Percentiles rank a stretch among this genome's conserved stretches.
Conservation (phyloP, 2,329 filamentous ascomycete species). For the Xylariaceae sp. region DNA sequence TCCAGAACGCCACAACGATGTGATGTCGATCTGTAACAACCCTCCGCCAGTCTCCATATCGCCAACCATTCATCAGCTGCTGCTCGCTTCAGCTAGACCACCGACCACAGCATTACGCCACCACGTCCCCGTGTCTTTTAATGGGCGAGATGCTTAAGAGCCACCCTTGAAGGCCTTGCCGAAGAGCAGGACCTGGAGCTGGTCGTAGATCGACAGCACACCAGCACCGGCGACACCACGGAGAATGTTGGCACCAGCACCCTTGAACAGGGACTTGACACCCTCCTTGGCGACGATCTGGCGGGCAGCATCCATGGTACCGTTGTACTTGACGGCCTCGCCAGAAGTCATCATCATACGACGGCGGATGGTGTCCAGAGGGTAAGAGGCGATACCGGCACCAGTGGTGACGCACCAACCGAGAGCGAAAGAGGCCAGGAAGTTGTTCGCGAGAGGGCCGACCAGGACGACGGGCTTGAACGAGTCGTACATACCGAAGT, state of each 20-base stretch:
- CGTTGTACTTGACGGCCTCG: constrained; percentile 99
- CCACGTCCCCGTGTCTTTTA: constrained; percentile 34
- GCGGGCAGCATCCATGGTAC: constrained; percentile 86
- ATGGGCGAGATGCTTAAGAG: constrained; percentile 35
- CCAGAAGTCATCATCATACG: constrained; percentile 99
- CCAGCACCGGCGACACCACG: constrained; percentile 99
- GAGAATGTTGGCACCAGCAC: constrained; percentile 99
- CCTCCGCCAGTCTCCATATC: constrained; percentile 39
- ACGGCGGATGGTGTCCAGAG: constrained; percentile 99
- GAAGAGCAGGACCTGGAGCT: constrained; percentile 98
- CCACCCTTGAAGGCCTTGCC: constrained; percentile 94
- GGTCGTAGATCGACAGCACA: constrained; percentile 99
- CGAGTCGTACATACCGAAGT: constrained; percentile 99
- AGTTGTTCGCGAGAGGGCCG: constrained; percentile 91
- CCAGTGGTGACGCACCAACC: constrained; percentile 99
- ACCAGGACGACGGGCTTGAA: constrained; percentile 97
- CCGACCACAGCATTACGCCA: constrained; percentile 28
- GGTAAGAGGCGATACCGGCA: constrained; percentile 99
- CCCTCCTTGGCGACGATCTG: constrained; percentile 98
- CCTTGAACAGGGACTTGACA: constrained; percentile 99
- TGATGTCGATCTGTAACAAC: constrained; percentile 27
- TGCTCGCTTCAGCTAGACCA: constrained; percentile 25
- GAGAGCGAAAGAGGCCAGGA: constrained; percentile 98
- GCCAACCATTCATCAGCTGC: constrained; percentile 35
- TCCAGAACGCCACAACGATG: constrained; percentile 30